These are phyloP conservation scores for Sordariomycetes sp. DNA, from an alignment of 2,329 filamentous ascomycete species.

Conservation along the genomic window DNA sequence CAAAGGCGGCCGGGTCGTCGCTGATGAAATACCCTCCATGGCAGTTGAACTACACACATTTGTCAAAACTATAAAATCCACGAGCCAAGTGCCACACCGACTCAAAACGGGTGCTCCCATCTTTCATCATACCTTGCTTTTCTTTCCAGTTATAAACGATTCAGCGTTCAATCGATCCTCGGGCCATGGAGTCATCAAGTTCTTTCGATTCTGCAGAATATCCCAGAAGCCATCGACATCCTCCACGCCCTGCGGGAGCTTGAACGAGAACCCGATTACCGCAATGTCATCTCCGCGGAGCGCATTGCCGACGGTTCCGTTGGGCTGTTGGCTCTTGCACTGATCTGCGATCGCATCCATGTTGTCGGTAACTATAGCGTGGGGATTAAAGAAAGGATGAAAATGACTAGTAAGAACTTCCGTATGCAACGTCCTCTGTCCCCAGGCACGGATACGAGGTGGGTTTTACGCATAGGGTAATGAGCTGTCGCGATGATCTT, in stretches of 20 bases:
- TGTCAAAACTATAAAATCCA: not conserved
- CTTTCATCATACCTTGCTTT: not conserved
- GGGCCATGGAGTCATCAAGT: constrained; percentile 18
- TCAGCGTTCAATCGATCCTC: constrained; percentile 14
- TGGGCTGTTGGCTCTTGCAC: not conserved
- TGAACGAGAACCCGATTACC: constrained; percentile 22
- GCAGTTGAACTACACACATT: not conserved
- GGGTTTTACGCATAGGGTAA: no score
- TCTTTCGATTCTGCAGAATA: constrained; percentile 14
- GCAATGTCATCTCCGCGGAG: constrained; percentile 12
- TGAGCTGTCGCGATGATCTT: no score
- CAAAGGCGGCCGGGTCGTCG: constrained; percentile 12
- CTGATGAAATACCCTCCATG: constrained; percentile 14
- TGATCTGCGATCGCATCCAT: not conserved
- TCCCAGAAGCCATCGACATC: constrained; percentile 20
- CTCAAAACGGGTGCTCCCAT: not conserved
- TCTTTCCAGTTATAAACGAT: constrained; percentile 7
- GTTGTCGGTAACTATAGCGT: not conserved
- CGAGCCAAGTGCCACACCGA: no score
- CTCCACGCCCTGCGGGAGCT: constrained; percentile 19
- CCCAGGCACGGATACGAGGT: no score
- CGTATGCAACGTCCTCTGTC: no score
- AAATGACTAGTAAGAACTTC: no score
- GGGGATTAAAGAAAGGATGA: not conserved
- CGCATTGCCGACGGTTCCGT: not conserved